Evolutionary conservation across 2,329 filamentous ascomycete genomes (phyloP), one percentile per base, ranked within the genome.

Genomic region (Fusarium xylarioides): DNA sequence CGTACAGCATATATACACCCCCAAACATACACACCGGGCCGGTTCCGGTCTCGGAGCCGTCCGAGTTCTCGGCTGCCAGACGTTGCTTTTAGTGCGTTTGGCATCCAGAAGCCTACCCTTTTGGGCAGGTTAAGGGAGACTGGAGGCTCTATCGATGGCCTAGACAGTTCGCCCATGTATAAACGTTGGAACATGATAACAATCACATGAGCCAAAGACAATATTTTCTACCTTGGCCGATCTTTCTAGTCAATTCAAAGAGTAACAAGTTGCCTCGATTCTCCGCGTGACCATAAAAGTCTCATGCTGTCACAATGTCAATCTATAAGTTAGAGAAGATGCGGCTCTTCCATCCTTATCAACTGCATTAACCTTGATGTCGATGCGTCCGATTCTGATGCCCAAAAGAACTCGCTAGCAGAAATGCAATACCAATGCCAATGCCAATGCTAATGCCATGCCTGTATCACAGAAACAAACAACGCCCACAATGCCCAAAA

Each of bases 21-120:
- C 30, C 42, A 37, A 26, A 55, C 26, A 40, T 73, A 43, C 54
- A 52, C 47, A 70, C 75, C 75, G 75, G 75, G 50, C 75, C 75
- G 75, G 75, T 76, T 61, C 76, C 74, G 76, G 65, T 64, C 53
- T 67, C 73, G 74, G 70, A 72, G 58, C 71, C 66, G 72, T 71
- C 66, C 63, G 58, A 50, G 43, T 28, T 63, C 34, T 69, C 57
- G 49, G 54, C 37, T 46, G 53, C 30, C 21, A 71, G 46, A 59
- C 23, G 26, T 56, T 38, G 37, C 42, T 62, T 38, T 61, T 38
- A 59, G 53, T 47, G 30, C 37, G 54, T 50, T 59, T 44, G 55
- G 19, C 54, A 43, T 74, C 71, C 67, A 74, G 71, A 74, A 74
- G 63, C 54, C 46, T 73, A 68, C 63, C 67, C 46, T n/a, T 74